phyloP scores from a whole-genome alignment of 2,329 filamentous ascomycete species.

The Claviceps digitariae region DNA sequence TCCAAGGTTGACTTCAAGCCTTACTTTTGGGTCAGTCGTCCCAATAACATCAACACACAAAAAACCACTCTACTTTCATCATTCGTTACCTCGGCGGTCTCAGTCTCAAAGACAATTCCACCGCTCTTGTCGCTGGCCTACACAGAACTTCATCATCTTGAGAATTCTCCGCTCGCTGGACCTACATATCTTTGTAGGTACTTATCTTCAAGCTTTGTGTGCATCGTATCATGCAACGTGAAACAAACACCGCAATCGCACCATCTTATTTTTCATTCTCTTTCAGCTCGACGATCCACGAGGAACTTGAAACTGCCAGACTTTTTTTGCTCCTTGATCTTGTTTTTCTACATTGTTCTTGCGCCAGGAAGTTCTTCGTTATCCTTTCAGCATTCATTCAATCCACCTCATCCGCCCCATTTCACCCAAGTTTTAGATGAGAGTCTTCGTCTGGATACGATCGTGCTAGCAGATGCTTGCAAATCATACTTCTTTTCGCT shows the following conservation, averaged over 20 bases:
- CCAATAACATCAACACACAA: too few relatives aligned
- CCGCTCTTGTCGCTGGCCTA: too few relatives aligned
- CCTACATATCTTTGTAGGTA: too few relatives aligned
- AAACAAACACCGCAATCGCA: not conserved
- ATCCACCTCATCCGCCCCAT: not conserved
- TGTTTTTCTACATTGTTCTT: not conserved
- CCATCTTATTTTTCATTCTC: not conserved
- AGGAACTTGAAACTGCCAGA: not conserved
- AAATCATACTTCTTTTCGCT: not conserved
- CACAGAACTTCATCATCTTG: too few relatives aligned
- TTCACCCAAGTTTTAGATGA: not conserved
- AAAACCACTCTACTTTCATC: too few relatives aligned
- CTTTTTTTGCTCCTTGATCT: not conserved
- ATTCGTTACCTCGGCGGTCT: too few relatives aligned
- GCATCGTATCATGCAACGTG: not conserved
- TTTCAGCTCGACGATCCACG: not conserved
- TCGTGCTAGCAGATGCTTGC: not conserved
- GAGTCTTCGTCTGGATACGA: not conserved
- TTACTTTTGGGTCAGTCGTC: too few relatives aligned
- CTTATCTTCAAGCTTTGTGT: too few relatives aligned
- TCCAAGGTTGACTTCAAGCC: too few relatives aligned
- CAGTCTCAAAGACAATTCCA: too few relatives aligned
- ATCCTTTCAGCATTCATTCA: not conserved
- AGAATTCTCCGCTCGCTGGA: too few relatives aligned
- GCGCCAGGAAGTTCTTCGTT: not conserved